phyloP scores from a whole-genome alignment of 768 basidiomycete genomes.

The Pleurotus salmoneostramineus region DNA sequence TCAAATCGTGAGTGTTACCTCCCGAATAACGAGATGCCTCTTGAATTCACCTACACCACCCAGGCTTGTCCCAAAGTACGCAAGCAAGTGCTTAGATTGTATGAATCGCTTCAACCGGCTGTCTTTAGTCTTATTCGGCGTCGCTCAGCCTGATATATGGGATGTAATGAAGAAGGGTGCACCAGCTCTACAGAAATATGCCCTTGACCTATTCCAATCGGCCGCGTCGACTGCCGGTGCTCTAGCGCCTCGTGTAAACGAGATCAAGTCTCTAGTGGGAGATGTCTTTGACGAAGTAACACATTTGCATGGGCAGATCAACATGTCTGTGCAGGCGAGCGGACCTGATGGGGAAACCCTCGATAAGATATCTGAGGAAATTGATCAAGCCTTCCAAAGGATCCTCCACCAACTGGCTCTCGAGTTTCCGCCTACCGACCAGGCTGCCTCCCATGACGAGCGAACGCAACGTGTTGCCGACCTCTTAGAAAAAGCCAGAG shows the following conservation, averaged over 20 bases:
- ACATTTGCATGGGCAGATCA: background rate
- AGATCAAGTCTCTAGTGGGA: background rate
- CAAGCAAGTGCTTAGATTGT: background rate
- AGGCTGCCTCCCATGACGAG: constrained; percentile 24
- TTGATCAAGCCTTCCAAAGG: constrained; percentile 16
- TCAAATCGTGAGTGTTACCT: background rate
- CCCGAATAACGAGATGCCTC: background rate
- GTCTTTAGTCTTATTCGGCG: background rate
- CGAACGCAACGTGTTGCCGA: constrained; percentile 15
- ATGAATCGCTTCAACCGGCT: background rate
- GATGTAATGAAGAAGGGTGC: background rate
- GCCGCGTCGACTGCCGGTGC: background rate
- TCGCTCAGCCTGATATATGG: background rate
- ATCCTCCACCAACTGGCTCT: constrained; percentile 18
- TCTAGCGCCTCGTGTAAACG: background rate
- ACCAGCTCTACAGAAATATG: background rate
- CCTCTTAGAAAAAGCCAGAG: constrained; percentile 21
- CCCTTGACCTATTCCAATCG: background rate
- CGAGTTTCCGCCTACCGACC: constrained; percentile 26
- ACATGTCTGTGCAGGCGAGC: too few relatives aligned
- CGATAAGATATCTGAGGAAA: constrained; percentile 12
- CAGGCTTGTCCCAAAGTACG: background rate
- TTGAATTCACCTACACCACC: background rate
- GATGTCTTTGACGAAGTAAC: background rate
- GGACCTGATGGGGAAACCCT: background rate